These are phyloP conservation scores for Rhododendron ferrugineum DNA, from an alignment of 148 eudicot genomes.

Conservation along the genomic window DNA sequence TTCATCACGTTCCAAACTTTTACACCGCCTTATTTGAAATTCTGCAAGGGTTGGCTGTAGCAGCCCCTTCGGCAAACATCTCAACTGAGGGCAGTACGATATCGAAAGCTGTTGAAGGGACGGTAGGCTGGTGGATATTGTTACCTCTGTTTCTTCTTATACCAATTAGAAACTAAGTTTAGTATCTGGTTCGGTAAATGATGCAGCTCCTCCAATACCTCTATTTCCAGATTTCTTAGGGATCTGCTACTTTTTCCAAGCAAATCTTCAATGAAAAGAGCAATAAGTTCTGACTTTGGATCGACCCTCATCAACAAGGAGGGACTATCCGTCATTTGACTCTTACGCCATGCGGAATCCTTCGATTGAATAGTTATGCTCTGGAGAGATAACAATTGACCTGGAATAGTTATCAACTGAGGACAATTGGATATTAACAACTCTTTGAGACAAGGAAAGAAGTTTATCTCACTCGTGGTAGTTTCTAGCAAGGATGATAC, in stretches of 20 bases:
- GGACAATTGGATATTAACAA: neutral
- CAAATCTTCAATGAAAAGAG: neutral
- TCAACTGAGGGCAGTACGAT: neutral
- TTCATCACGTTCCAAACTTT: neutral
- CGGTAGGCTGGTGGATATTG: neutral
- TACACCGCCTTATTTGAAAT: accelerated
- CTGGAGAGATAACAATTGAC: neutral
- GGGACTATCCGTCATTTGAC: neutral
- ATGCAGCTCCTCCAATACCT: neutral
- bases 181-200: neutral
- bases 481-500: neutral
- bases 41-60: neutral
- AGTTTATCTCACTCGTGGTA: neutral
- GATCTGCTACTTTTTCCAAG: neutral
- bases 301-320: neutral
- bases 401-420: neutral
- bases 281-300: neutral
- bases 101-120: neutral
- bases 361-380: neutral
- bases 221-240: neutral
- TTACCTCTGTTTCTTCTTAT: neutral
- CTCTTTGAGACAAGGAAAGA: neutral
- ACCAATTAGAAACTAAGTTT: neutral
- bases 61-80: neutral
- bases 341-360: neutral